Percentiles rank a stretch among this genome's conserved stretches.
Evolutionary conservation across 352 stramenopile species (phyloP).

Genomic region (Elongisporangium prolatum): DNA sequence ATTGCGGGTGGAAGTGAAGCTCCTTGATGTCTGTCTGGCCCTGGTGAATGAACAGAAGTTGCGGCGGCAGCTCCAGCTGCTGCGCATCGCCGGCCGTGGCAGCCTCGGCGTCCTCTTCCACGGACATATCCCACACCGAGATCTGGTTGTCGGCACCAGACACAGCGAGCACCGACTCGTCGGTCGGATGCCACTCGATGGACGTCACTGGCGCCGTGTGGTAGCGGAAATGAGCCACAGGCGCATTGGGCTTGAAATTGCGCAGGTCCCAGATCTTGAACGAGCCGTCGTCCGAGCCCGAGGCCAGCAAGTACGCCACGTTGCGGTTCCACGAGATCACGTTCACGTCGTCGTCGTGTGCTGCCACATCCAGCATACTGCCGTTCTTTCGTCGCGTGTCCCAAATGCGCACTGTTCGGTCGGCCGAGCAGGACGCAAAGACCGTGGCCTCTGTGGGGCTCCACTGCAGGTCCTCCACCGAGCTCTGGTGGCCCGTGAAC

Average conservation of each 20-base stretch:
- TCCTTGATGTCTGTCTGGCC: conserved; percentile 99
- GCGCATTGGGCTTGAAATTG: conserved; percentile 86
- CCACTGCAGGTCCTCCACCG: conserved; percentile 99
- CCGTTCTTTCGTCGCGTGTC: conserved; percentile 92
- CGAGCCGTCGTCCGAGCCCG: conserved; percentile 96
- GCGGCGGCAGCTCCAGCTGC: conserved; percentile 93
- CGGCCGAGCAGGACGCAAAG: conserved; percentile 94
- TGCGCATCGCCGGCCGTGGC: conserved; percentile 36
- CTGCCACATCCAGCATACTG: conserved; percentile 92
- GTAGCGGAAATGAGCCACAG: conserved; percentile 94
- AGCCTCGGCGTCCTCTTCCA: conserved; percentile 95
- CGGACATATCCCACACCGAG: conserved; percentile 98
- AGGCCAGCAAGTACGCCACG: conserved; percentile 96
- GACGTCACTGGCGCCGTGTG: conserved; percentile 96
- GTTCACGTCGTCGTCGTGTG: conserved; percentile 97
- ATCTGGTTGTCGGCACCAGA: conserved; percentile 95
- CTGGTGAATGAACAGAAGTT: conserved; percentile 99
- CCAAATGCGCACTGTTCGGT: conserved; percentile 96
- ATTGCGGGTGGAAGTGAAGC: conserved; percentile 99
- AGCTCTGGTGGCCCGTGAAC: conserved; percentile 89
- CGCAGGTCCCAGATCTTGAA: conserved; percentile 98
- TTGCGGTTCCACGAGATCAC: conserved; percentile 98
- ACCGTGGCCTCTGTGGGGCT: conserved; percentile 95
- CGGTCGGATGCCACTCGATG: conserved; percentile 99
- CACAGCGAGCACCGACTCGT: conserved; percentile 97